These are phyloP conservation scores for Penicillium fuscoglaucum DNA, from an alignment of 2,329 filamentous ascomycete species.

Conservation along the genomic window DNA sequence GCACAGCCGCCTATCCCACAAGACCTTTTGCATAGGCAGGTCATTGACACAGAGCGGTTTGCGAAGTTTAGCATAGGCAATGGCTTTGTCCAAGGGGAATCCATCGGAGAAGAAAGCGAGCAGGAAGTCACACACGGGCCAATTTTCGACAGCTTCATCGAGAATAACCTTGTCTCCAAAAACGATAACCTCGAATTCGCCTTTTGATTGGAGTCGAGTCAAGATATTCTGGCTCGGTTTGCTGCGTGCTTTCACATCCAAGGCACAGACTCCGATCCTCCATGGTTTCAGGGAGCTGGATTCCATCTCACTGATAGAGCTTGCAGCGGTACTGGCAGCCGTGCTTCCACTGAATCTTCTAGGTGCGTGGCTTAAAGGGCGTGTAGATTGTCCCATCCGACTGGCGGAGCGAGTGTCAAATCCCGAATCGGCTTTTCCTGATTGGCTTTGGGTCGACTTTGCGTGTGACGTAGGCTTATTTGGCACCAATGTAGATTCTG, in stretches of 20 bases:
- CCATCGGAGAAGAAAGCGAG: constrained; percentile 99
- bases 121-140: constrained; percentile 93
- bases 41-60: constrained; percentile 98
- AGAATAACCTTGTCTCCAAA: constrained; percentile 99
- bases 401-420: constrained; percentile 40
- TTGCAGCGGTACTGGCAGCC: constrained; percentile 73
- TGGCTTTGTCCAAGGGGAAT: constrained; percentile 94
- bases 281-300: constrained; percentile 50
- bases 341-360: constrained; percentile 80
- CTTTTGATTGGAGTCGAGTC: constrained; percentile 83
- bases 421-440: constrained; percentile 22
- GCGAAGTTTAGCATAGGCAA: constrained; percentile 87
- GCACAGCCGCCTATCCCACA: constrained; percentile 94
- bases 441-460: constrained; percentile 18
- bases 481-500: constrained; percentile 8
- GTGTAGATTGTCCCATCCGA: constrained; percentile 33
- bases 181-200: constrained; percentile 93
- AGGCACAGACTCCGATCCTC: constrained; percentile 86
- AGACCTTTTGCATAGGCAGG: constrained; percentile 91
- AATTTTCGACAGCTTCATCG: constrained; percentile 94
- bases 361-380: constrained; percentile 68
- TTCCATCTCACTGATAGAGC: constrained; percentile 70
- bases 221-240: constrained; percentile 96
- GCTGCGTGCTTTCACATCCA: constrained; percentile 93
- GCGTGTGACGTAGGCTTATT: constrained; percentile 12